Conservation (phyloP, 2,329 filamentous ascomycete species). For the Ophiostoma novo-ulmi region DNA sequence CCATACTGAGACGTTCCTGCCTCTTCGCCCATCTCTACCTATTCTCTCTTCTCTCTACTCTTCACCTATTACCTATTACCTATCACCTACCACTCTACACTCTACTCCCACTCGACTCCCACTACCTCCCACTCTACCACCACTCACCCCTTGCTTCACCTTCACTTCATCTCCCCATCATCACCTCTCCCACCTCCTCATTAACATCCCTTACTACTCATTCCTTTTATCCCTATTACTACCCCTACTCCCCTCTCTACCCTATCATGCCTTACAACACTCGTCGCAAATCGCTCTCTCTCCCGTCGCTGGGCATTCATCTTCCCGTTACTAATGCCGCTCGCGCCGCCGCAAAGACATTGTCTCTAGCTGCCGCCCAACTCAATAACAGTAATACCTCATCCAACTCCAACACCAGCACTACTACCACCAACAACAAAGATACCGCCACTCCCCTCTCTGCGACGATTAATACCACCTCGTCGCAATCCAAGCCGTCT, state of each 20-base stretch:
- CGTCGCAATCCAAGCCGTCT: not conserved
- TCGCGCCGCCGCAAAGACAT: conserved; percentile 35
- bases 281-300: conserved; percentile 87
- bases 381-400: conserved; percentile 34
- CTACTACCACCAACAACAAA: conserved; percentile 1
- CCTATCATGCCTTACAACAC: conserved; percentile 86
- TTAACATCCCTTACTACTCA: not conserved
- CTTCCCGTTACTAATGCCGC: conserved; percentile 64
- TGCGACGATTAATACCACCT: not conserved
- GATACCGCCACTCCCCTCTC: not conserved
- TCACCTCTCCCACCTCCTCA: not conserved
- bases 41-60: not conserved
- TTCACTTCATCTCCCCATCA: not conserved
- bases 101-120: not conserved
- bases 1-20: too few relatives aligned
- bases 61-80: not conserved
- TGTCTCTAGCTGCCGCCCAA: conserved; percentile 32
- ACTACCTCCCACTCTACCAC: not conserved
- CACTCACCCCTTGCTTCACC: not conserved
- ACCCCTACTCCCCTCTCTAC: conserved; percentile 23
- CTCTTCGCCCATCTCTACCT: not conserved
- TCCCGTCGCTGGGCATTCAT: conserved; percentile 89
- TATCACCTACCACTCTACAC: not conserved
- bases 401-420: conserved; percentile 15
- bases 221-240: not conserved